phyloP scores from a whole-genome alignment of 2,329 filamentous ascomycete species.

The Emmonsia crescens region DNA sequence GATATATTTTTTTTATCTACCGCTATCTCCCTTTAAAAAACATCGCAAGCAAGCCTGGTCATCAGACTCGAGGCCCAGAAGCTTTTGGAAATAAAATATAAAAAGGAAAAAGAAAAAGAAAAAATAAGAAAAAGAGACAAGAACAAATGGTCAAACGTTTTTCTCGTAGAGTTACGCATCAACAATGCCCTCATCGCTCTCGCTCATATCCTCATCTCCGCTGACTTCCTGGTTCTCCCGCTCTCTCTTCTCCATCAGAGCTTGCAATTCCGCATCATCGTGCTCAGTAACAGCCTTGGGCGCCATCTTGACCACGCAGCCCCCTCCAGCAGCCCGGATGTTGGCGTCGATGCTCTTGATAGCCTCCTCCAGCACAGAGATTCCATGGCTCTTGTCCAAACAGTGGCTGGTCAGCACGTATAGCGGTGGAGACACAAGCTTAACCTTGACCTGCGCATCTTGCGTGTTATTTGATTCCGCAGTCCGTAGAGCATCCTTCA shows the following conservation, averaged over 20 bases:
- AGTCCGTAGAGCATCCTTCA: constrained; percentile 82
- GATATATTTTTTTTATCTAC: constrained; percentile 3
- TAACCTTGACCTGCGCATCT: constrained; percentile 94
- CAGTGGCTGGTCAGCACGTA: constrained; percentile 95
- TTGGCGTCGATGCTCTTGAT: constrained; percentile 75
- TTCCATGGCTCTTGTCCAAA: constrained; percentile 81
- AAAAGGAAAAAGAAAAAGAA: neutral
- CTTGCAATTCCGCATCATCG: constrained; percentile 92
- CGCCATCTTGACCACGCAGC: constrained; percentile 89
- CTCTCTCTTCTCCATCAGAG: constrained; percentile 98
- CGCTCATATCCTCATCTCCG: constrained; percentile 90
- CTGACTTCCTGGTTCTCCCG: constrained; percentile 96
- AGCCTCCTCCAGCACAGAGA: constrained; percentile 72
- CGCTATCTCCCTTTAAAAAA: constrained; percentile 2
- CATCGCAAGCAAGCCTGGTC: neutral
- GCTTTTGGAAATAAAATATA: neutral
- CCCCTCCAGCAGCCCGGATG: constrained; percentile 69
- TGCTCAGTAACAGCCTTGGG: constrained; percentile 98
- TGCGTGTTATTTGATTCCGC: constrained; percentile 88
- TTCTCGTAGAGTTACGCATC: constrained; percentile 17
- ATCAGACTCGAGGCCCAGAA: constrained; percentile 6
- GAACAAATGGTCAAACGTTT: neutral
- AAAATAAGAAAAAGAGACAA: neutral
- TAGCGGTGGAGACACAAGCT: constrained; percentile 91
- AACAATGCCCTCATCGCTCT: constrained; percentile 80